These are phyloP conservation scores for Salix viminalis DNA, from an alignment of 345 rosid species.

Conservation along the genomic window DNA sequence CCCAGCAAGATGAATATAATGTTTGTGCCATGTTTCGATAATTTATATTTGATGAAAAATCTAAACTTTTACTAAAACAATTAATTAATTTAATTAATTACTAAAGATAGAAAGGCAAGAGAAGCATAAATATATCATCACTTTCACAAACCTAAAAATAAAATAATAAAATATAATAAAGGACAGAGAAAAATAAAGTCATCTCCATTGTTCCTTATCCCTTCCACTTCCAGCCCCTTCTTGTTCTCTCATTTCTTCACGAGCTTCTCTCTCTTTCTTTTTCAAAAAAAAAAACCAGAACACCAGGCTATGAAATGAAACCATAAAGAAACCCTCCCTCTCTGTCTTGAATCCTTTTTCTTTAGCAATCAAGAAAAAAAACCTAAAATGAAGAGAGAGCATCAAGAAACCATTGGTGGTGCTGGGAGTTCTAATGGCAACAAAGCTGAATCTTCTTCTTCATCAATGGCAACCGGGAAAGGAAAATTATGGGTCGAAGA, in stretches of 20 bases:
- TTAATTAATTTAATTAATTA: not conserved
- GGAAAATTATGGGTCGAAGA: slow-evolving; percentile 36
- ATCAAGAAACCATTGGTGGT: slow-evolving; percentile 28
- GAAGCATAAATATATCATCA: not conserved
- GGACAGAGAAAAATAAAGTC: not conserved
- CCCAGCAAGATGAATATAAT: too few relatives aligned
- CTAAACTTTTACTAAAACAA: too few relatives aligned
- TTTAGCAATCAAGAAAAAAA: not conserved
- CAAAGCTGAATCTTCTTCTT: slow-evolving; percentile 15
- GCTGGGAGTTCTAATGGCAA: not conserved
- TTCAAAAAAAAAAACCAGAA: not conserved
- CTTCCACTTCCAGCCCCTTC: slow-evolving; percentile 22
- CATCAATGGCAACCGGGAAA: slow-evolving; percentile 39
- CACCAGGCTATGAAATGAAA: not conserved
- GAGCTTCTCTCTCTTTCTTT: not conserved
- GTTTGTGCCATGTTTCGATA: too few relatives aligned
- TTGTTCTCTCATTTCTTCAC: slow-evolving; percentile 17
- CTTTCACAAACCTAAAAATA: not conserved
- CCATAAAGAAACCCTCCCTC: not conserved
- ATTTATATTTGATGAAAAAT: too few relatives aligned
- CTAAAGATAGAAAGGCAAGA: not conserved
- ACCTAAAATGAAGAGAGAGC: slow-evolving; percentile 55
- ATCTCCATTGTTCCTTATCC: slow-evolving; percentile 45
- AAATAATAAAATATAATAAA: not conserved
- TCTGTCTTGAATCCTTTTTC: not conserved